phyloP scores from a whole-genome alignment of 139 green algal genomes.

The Trebouxia sp. region DNA sequence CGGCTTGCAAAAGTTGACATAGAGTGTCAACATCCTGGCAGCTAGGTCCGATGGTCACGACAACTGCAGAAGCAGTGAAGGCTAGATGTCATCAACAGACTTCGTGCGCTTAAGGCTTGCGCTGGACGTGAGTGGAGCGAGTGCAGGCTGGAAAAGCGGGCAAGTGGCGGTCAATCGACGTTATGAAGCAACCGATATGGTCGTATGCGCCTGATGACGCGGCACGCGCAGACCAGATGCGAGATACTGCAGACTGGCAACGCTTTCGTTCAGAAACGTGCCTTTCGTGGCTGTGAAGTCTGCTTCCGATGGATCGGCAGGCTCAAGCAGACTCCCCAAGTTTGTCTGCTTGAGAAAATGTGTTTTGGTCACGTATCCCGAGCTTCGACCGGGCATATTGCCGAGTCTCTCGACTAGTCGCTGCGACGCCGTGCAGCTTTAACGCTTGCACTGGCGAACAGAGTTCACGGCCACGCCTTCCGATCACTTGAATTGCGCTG shows the following conservation, averaged over 20 bases:
- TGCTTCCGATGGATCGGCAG: slow-evolving; percentile 38
- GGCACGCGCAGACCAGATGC: not conserved
- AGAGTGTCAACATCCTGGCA: slow-evolving; percentile 82
- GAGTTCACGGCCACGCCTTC: too few species aligned
- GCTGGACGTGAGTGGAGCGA: too few species aligned
- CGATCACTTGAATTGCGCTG: too few species aligned
- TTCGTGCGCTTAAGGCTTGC: not conserved
- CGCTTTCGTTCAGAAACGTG: not conserved
- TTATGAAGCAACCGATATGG: not conserved
- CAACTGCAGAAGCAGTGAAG: slow-evolving; percentile 42
- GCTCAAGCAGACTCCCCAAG: slow-evolving; percentile 48
- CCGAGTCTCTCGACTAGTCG: not conserved
- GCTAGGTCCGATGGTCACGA: slow-evolving; percentile 80
- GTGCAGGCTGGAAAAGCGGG: not conserved
- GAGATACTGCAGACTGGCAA: not conserved
- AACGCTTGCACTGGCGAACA: too few species aligned
- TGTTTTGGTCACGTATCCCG: slow-evolving; percentile 24
- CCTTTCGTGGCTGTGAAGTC: slow-evolving; percentile 53
- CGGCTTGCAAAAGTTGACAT: slow-evolving; percentile 66
- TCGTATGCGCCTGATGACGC: not conserved
- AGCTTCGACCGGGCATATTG: not conserved
- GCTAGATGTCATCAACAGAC: not conserved
- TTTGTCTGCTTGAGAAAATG: slow-evolving; percentile 59
- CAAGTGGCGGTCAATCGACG: not conserved
- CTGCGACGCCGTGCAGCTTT: too few species aligned